These are phyloP conservation scores for Davidsoniella virescens DNA, from an alignment of 2,329 filamentous ascomycete species.

Conservation along the genomic window DNA sequence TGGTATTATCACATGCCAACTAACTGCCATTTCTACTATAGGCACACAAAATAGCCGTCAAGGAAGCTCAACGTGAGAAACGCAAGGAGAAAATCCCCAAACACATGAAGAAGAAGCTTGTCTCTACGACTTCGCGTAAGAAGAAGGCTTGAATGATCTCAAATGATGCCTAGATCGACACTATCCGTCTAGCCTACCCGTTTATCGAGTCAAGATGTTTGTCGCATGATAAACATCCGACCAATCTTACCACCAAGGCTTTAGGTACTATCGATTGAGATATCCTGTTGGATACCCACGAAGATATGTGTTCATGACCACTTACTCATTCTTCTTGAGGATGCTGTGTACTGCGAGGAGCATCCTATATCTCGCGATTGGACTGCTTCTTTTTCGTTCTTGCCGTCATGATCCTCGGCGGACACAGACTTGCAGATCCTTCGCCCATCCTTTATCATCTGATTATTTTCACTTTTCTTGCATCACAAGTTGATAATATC, in stretches of 20 bases:
- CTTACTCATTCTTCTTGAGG: no score
- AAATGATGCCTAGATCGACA: no score
- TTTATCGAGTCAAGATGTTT: no score
- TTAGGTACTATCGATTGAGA: no score
- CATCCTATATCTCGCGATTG: no score
- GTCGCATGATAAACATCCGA: no score
- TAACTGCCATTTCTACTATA: slow-evolving; percentile 15
- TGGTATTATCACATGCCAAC: slow-evolving; percentile 15
- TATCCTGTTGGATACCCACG: no score
- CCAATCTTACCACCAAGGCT: no score
- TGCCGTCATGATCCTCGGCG: neutral
- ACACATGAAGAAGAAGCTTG: slow-evolving; percentile 78
- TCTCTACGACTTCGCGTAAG: slow-evolving; percentile 44
- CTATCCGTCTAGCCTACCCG: no score
- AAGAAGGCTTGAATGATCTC: slow-evolving; percentile 30
- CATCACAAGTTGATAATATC: neutral
- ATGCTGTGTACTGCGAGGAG: no score
- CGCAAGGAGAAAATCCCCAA: slow-evolving; percentile 93
- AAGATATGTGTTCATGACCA: no score
- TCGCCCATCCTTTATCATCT: no score
- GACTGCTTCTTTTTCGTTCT: neutral
- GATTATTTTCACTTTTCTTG: neutral
- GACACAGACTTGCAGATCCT: neutral
- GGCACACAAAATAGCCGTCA: slow-evolving; percentile 73
- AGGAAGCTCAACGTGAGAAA: slow-evolving; percentile 90